Conservation (phyloP, 768 basidiomycete species). For the Rossbeevera mucosa region DNA sequence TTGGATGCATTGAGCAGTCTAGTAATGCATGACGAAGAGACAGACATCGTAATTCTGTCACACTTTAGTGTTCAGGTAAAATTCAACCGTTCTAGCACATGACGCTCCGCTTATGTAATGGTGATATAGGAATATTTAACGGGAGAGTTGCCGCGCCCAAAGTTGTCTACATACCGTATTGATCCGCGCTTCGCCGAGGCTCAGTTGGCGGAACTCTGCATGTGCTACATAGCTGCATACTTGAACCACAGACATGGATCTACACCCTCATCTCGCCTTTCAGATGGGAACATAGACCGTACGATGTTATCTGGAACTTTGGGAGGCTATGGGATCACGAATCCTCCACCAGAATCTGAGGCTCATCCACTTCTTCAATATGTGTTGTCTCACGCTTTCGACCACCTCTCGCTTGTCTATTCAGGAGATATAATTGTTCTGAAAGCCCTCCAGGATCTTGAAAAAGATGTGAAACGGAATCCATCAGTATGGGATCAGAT, state of each 20-base stretch:
- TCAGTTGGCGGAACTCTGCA: slow-evolving; percentile 3
- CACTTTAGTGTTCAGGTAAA: slow-evolving; percentile 9
- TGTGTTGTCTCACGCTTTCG: not conserved
- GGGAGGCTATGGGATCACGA: not conserved
- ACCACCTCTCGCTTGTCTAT: slow-evolving; percentile 1
- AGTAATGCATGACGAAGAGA: not conserved
- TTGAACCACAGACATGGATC: not conserved
- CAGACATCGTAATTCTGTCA: slow-evolving; percentile 1
- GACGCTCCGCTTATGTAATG: not conserved
- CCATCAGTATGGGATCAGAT: slow-evolving; percentile 3
- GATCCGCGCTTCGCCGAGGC: not conserved
- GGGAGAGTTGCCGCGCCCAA: not conserved
- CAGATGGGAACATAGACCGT: not conserved
- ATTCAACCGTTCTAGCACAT: not conserved
- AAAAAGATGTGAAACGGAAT: not conserved
- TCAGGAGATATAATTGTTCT: not conserved
- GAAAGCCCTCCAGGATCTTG: not conserved
- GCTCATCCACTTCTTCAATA: slow-evolving; percentile 8
- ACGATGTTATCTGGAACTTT: not conserved
- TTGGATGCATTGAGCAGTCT: not conserved
- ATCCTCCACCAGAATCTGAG: not conserved
- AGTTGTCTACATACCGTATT: not conserved
- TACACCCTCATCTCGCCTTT: not conserved
- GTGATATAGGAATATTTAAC: not conserved
- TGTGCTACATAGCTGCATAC: slow-evolving; percentile 4